phyloP scores from a whole-genome alignment of 192 early-diverging fungal species.

The Allomyces macrogynus region DNA sequence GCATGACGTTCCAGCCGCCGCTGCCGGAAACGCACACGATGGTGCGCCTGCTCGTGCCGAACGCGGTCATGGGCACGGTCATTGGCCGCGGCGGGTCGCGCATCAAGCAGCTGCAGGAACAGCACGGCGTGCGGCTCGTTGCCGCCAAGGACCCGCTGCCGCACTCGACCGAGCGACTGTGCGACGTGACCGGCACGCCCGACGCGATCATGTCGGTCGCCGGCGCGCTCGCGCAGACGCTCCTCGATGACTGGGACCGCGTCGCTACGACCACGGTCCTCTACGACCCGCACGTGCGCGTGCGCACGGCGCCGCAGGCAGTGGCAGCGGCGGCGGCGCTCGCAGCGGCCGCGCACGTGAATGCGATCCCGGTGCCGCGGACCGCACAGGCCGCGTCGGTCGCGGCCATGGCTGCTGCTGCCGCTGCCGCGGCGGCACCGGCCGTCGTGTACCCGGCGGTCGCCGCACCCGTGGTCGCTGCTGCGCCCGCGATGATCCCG shows the following conservation, averaged over 20 bases:
- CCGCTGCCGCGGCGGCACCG: no score
- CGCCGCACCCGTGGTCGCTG: not conserved
- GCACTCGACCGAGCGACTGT: slow-evolving; percentile 77
- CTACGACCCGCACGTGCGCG: slow-evolving; percentile 50
- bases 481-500: not conserved
- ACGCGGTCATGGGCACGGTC: slow-evolving; percentile 73
- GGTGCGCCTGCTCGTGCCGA: slow-evolving; percentile 74
- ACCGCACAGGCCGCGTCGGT: no score
- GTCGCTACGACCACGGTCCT: slow-evolving; percentile 44
- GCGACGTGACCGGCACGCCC: slow-evolving; percentile 65
- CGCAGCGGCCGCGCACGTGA: not conserved
- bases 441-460: not conserved
- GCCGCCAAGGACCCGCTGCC: slow-evolving; percentile 83
- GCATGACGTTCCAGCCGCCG: slow-evolving; percentile 14
- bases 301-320: slow-evolving; percentile 3
- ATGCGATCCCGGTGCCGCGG: not conserved
- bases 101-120: slow-evolving; percentile 90
- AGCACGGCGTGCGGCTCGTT: slow-evolving; percentile 63
- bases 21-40: slow-evolving; percentile 32
- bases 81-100: slow-evolving; percentile 84
- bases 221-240: slow-evolving; percentile 61
- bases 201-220: slow-evolving; percentile 71
- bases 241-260: slow-evolving; percentile 68
- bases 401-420: no score
- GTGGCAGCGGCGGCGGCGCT: slow-evolving; percentile 1